Evolutionary conservation across 2,329 filamentous ascomycete genomes (phyloP).

Genomic region (Colletotrichum lindemuthianum): DNA sequence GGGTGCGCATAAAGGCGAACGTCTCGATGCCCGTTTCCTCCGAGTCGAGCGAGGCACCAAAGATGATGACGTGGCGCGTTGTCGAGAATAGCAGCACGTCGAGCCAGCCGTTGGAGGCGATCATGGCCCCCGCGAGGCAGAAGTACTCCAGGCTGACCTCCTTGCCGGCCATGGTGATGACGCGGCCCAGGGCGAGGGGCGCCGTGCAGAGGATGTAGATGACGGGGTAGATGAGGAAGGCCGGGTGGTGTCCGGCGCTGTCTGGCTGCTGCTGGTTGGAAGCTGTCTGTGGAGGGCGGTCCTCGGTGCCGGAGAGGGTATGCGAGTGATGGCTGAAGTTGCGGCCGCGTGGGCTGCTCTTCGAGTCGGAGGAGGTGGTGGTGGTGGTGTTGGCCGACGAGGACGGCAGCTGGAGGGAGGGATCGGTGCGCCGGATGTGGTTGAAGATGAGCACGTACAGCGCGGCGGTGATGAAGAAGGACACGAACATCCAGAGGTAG

Average conservation of each 20-base stretch:
- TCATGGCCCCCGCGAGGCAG: conserved; percentile 61
- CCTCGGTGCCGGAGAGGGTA: background rate
- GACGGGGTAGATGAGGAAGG: conserved; percentile 68
- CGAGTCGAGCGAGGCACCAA: conserved; percentile 28
- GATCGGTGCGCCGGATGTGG: conserved; percentile 45
- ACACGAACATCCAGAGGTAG: conserved; percentile 69
- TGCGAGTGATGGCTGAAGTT: background rate
- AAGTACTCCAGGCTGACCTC: conserved; percentile 59
- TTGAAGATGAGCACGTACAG: conserved; percentile 55
- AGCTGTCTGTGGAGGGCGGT: background rate
- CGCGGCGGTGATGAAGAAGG: conserved; percentile 48
- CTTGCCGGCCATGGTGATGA: conserved; percentile 63
- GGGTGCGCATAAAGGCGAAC: conserved; percentile 34
- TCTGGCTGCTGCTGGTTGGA: background rate
- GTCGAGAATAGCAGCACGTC: conserved; percentile 53
- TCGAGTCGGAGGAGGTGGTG: conserved; percentile 3
- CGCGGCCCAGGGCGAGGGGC: conserved; percentile 67
- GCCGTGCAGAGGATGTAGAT: conserved; percentile 71
- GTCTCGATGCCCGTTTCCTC: conserved; percentile 31
- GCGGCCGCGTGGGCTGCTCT: conserved; percentile 5
- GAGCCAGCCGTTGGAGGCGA: conserved; percentile 58
- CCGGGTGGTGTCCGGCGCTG: conserved; percentile 25
- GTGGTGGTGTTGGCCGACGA: conserved; percentile 22
- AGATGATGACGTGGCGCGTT: conserved; percentile 50
- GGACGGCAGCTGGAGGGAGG: conserved; percentile 39